A percentile compares a stretch with the other conserved stretches of the same genome.
phyloP scores from a whole-genome alignment of 1,139 yeast species.

The Blastobotrys persicus region DNA sequence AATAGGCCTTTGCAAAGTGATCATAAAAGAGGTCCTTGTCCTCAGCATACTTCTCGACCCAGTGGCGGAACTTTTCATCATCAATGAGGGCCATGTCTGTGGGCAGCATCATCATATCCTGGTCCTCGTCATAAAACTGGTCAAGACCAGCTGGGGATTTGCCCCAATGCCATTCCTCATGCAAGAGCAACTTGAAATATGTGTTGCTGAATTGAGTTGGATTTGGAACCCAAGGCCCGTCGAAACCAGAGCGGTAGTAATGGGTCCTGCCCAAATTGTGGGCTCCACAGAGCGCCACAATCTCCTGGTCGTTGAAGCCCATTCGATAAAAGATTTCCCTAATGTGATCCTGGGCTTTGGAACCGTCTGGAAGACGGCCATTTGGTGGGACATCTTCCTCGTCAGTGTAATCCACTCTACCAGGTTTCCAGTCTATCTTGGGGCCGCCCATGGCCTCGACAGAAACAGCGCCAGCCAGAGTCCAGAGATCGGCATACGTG shows the following conservation, averaged over 20 bases:
- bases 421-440: constrained; percentile 55
- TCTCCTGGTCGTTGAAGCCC: constrained; percentile 80
- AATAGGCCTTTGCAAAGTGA: constrained; percentile 54
- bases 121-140: constrained; percentile 74
- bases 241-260: constrained; percentile 60
- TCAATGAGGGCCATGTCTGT: constrained; percentile 56
- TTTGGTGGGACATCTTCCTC: constrained; percentile 55
- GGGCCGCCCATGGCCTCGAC: constrained; percentile 65
- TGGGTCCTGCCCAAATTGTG: constrained; percentile 68
- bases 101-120: constrained; percentile 58
- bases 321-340: constrained; percentile 65
- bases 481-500: constrained; percentile 64
- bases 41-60: constrained; percentile 54
- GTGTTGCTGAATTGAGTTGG: constrained; percentile 65
- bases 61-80: constrained; percentile 49
- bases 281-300: constrained; percentile 78
- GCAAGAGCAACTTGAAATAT: constrained; percentile 62
- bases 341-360: constrained; percentile 66
- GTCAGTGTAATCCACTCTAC: constrained; percentile 58
- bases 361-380: constrained; percentile 71
- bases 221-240: constrained; percentile 95
- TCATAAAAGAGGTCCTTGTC: constrained; percentile 51
- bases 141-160: constrained; percentile 51
- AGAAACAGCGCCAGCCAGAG: constrained; percentile 61
- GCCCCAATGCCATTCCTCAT: constrained; percentile 74